Base-by-base conservation (phyloP, 192 early-diverging fungal species). In the Dissophora ornata region DNA sequence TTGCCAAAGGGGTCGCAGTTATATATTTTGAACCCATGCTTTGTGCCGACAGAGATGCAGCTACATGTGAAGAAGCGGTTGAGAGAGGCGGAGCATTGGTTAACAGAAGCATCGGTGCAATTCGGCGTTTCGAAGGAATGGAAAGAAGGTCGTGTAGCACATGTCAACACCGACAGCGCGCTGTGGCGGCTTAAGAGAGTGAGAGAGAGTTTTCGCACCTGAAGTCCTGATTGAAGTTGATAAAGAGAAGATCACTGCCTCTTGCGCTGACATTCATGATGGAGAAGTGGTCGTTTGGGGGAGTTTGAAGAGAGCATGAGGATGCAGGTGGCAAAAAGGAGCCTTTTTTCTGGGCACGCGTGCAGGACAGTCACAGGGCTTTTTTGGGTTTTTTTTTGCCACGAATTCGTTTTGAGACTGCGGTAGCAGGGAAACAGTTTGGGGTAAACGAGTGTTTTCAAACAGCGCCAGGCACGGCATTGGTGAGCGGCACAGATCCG, bases 1-100 rank as follows among this genome's bases (percentile, higher is more conserved):
- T 95, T 97, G 33, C 95, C 96, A 79, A 96, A 97, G 18, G 96
- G 97, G 79, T 97, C 96, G 82, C 92, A 94, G 81, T 96, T 99
- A 87, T 95, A 99, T 70, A 99, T 97, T 73, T 91, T 90, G 86
- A 97, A 97, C 12, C 96, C 96, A 55, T 87, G 73, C 40, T 86
- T 82, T 15, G 91, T 90, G 2, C 95, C 94, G 11, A 96, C 94
- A 57, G 96, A 95, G 24, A 98, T 85, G 81, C 97, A 98, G 65
- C 91, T 92, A 45, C 6, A 57, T 40, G 48, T 8, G 19, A 10
- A 19, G n/a, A 30, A 21, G 22, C 36, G 36, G 36, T 13, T 34
- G 41, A 18, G 18, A 36, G 34, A 52, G 7, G n/a, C n/a, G 19
- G 49, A 71, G n/a, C n/a, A n/a, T n/a, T n/a, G n/a, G n/a, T n/a